A percentile compares a stretch with the other conserved stretches of the same genome.
phyloP scores from a whole-genome alignment of 2,329 filamentous ascomycete genomes.

The Coniochaeta prunicola region DNA sequence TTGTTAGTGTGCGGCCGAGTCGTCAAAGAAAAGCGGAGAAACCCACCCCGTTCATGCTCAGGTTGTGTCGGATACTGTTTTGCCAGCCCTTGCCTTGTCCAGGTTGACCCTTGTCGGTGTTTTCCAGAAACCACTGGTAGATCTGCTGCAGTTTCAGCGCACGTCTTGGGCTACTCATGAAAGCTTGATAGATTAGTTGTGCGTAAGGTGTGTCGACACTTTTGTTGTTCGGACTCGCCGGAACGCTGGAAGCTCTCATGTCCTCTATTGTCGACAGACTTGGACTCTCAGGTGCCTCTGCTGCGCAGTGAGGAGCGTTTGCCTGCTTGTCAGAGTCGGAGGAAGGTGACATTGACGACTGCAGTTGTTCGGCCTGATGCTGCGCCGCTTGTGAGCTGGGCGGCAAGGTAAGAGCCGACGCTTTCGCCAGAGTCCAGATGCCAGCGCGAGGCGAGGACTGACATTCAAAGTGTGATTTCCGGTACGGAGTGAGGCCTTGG shows the following conservation, averaged over 20 bases:
- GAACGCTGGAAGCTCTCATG: constrained; percentile 10
- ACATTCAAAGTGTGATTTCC: neutral
- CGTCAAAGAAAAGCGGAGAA: neutral
- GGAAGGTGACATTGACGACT: neutral
- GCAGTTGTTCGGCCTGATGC: neutral
- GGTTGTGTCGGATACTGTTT: constrained; percentile 91
- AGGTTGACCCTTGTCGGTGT: constrained; percentile 65
- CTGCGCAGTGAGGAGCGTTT: neutral
- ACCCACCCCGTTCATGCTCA: constrained; percentile 86
- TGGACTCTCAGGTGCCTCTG: neutral
- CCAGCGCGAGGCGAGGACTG: neutral
- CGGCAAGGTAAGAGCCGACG: neutral
- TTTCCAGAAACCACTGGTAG: constrained; percentile 80
- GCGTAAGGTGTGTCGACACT: constrained; percentile 64
- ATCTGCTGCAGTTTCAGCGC: constrained; percentile 79
- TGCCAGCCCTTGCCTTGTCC: constrained; percentile 66
- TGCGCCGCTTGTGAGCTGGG: neutral
- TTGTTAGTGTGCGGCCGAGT: neutral
- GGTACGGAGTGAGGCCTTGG: neutral
- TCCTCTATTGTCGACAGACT: neutral
- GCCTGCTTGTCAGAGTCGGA: neutral
- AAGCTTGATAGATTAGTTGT: constrained; percentile 68
- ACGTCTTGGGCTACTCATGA: constrained; percentile 58
- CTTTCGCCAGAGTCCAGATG: neutral
- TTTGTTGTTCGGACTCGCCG: constrained; percentile 14